Evolutionary conservation across 192 early-diverging fungal species (phyloP), one percentile per base, ranked within the genome.

Genomic region (Entomortierella chlamydospora): DNA sequence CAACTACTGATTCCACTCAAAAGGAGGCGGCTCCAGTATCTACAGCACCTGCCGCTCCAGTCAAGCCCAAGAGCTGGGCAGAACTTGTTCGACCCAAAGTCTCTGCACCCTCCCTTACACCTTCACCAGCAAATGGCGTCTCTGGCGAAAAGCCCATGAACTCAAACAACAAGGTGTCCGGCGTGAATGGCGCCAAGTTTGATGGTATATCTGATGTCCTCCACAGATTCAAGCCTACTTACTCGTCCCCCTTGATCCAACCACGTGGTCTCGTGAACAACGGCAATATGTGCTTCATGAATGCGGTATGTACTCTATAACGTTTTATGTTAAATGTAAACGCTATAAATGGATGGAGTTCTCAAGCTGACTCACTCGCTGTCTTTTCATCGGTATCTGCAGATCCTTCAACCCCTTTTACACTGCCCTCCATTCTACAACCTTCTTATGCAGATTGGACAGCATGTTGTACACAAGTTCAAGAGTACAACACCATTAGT

Each of bases 251-350:
- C 23, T 64, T 88, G 31, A 73, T 93, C 39, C 87, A 91, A 63
- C 97, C 98, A 17, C 90, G 98, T 30, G 98, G 98, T 2, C 87
- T 99, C 42, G 90, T 97, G 57, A 99, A 99, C 81, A 94, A 89
- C 55, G 97, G 97, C 33, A 99, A 99, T 83, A 97, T 93, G 86
- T 99, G 98, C 83, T 99, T 96, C 74, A 95, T 99, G 93, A 99
- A 99, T 77, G 94, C 93, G 43, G 93, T 98, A 87, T 34, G 81
- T 71, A 15, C 34, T 15, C 18, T 59, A 22, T 56, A n/a, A 18
- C 1, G 10, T n/a, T 5, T 23, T 43, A 50, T 45, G 51, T 25
- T n/a, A 54, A n/a, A 34, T 68, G n/a, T n/a, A n/a, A n/a, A n/a
- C n/a, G n/a, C n/a, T n/a, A n/a, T n/a, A n/a, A 31, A 43, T 29